Evolutionary conservation across 257 asterid species (phyloP).

Genomic region (Fraxinus americana): DNA sequence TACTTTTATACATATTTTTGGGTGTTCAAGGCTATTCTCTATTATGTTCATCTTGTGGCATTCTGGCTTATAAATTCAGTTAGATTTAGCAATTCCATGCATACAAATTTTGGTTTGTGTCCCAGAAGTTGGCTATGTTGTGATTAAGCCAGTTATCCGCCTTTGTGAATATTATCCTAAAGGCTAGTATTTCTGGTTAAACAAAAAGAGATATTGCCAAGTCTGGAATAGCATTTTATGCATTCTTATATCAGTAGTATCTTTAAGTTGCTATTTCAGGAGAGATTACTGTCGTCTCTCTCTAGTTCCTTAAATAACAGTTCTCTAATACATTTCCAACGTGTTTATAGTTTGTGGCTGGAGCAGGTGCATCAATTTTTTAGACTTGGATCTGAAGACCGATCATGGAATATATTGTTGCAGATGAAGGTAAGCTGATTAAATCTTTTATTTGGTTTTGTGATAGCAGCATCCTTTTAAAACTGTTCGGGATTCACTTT

Average conservation of each 20-base stretch:
- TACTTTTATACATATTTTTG: neutral
- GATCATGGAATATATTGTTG: constrained; percentile 56
- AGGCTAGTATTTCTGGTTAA: constrained; percentile 13
- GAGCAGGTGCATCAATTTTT: constrained; percentile 67
- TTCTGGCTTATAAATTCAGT: neutral
- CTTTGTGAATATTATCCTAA: constrained; percentile 9
- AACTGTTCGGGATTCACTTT: neutral
- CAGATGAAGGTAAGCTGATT: constrained; percentile 66
- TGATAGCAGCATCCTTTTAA: constrained; percentile 14
- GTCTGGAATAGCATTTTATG: constrained; percentile 5
- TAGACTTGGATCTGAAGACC: constrained; percentile 48
- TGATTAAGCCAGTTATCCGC: constrained; percentile 10
- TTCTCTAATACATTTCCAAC: constrained; percentile 28
- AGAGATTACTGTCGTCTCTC: neutral
- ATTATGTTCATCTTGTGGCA: neutral
- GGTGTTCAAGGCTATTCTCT: constrained; percentile 2
- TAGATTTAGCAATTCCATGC: constrained; percentile 1
- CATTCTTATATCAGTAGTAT: neutral
- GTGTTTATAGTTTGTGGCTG: constrained; percentile 66
- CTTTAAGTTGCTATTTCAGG: neutral
- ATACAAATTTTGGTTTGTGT: constrained; percentile 9
- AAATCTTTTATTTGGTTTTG: constrained; percentile 10
- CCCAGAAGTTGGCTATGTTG: constrained; percentile 9
- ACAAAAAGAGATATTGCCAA: neutral
- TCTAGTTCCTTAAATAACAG: constrained; percentile 5